Conservation (phyloP, 176 grass and related monocot genomes). For the Eremochloa ophiuroides region DNA sequence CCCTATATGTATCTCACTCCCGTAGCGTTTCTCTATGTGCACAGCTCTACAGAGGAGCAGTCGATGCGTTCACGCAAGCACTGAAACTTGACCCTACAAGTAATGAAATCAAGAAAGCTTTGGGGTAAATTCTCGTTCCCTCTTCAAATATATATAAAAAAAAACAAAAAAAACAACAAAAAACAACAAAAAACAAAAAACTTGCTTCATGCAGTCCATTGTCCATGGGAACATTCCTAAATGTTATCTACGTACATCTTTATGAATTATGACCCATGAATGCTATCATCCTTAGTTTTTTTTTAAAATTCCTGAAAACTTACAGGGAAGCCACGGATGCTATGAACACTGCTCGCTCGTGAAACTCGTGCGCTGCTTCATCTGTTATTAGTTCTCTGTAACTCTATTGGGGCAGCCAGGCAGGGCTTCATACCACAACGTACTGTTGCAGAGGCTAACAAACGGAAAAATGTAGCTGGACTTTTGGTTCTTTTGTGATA, state of each 20-base stretch:
- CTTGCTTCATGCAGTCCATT: no score
- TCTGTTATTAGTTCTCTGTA: not conserved
- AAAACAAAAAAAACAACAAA: no score
- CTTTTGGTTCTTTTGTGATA: not conserved
- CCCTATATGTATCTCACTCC: not conserved
- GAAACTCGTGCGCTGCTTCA: not conserved
- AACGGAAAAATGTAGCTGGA: not conserved
- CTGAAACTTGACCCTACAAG: slow-evolving; percentile 32
- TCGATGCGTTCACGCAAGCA: not conserved
- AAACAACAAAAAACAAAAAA: no score
- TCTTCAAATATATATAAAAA: no score
- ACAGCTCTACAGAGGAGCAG: not conserved
- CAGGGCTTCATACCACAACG: not conserved
- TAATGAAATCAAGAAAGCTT: slow-evolving; percentile 26
- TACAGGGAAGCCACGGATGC: not conserved
- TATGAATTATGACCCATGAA: not conserved
- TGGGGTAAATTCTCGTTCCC: not conserved
- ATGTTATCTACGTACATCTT: no score
- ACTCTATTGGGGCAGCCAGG: no score
- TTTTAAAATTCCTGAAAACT: not conserved
- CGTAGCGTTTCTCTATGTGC: not conserved
- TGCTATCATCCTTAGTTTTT: not conserved
- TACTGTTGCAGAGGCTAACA: not conserved
- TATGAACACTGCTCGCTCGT: not conserved
- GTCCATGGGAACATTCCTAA: not conserved